Evolutionary conservation across 345 rosid species (phyloP).

Genomic region (Gossypium arboreum): DNA sequence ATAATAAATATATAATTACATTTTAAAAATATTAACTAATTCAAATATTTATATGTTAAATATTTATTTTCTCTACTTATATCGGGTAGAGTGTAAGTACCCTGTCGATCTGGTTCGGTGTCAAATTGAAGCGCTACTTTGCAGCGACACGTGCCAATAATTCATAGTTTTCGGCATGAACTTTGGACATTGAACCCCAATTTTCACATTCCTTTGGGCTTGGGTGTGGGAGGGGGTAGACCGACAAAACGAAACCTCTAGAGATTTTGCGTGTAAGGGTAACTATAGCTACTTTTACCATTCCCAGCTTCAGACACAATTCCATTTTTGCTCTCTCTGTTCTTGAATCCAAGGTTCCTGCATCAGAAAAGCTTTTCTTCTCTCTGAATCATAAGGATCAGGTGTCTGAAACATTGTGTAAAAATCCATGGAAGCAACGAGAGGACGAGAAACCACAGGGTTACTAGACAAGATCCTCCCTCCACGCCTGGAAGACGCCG

Average conservation of each 20-base stretch:
- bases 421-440: conserved; percentile 20
- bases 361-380: background rate
- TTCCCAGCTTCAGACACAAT: background rate
- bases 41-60: too few relatives aligned
- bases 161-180: background rate
- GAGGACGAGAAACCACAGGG: conserved; percentile 14
- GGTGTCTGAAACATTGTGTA: background rate
- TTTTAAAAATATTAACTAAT: too few relatives aligned
- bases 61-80: too few relatives aligned
- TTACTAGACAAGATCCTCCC: conserved; percentile 38
- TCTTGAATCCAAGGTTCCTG: background rate
- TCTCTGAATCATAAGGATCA: background rate
- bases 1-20: too few relatives aligned
- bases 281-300: background rate
- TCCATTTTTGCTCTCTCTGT: background rate
- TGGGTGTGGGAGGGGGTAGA: background rate
- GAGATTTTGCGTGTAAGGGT: background rate
- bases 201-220: background rate
- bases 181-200: background rate
- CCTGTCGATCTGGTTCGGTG: background rate
- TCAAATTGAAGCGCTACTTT: background rate
- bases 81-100: too few relatives aligned
- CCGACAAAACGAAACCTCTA: background rate
- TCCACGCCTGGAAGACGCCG: conserved; percentile 55
- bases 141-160: background rate